phyloP scores from a whole-genome alignment of 1,284 basidiomycete genomes.

The Cryptococcus depauperatus region DNA sequence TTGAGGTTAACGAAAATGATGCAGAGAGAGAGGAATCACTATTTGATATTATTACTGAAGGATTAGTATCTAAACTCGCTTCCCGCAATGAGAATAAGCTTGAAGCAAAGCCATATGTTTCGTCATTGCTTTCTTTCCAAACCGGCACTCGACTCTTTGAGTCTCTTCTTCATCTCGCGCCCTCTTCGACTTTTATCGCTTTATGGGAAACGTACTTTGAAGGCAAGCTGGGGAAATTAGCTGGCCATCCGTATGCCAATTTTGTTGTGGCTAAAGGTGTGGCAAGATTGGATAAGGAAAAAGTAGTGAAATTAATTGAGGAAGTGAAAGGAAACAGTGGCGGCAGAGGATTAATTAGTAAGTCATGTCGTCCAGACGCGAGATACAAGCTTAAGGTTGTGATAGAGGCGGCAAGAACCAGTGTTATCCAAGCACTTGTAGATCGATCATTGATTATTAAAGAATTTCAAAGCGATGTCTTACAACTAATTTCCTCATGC shows the following conservation, averaged over 20 bases:
- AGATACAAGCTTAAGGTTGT: too few species aligned
- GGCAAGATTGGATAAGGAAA: constrained; percentile 52
- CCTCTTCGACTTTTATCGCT: constrained; percentile 55
- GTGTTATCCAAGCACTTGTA: constrained; percentile 62
- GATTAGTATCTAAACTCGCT: constrained; percentile 34
- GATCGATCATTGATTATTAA: constrained; percentile 55
- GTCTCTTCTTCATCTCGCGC: constrained; percentile 58
- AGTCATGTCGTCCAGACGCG: too few species aligned
- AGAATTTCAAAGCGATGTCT: constrained; percentile 31
- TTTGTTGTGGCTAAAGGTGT: constrained; percentile 77
- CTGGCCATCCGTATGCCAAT: constrained; percentile 79
- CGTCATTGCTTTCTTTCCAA: constrained; percentile 68
- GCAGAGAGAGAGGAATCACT: constrained; percentile 59
- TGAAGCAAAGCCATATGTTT: constrained; percentile 45
- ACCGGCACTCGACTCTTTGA: constrained; percentile 83
- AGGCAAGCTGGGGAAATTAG: constrained; percentile 60
- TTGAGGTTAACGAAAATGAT: constrained; percentile 61
- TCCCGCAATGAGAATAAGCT: not conserved
- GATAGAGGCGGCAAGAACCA: constrained; percentile 55
- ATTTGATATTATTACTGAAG: constrained; percentile 71
- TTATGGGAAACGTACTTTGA: constrained; percentile 73
- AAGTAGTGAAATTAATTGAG: constrained; percentile 55
- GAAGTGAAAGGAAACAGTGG: constrained; percentile 54
- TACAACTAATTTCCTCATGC: constrained; percentile 55
- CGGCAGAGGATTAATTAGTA: constrained; percentile 50